Percentiles rank a stretch among this genome's conserved stretches.
Evolutionary conservation across 1,139 yeast genomes (phyloP).

Genomic region (Scheffersomyces stambukii): DNA sequence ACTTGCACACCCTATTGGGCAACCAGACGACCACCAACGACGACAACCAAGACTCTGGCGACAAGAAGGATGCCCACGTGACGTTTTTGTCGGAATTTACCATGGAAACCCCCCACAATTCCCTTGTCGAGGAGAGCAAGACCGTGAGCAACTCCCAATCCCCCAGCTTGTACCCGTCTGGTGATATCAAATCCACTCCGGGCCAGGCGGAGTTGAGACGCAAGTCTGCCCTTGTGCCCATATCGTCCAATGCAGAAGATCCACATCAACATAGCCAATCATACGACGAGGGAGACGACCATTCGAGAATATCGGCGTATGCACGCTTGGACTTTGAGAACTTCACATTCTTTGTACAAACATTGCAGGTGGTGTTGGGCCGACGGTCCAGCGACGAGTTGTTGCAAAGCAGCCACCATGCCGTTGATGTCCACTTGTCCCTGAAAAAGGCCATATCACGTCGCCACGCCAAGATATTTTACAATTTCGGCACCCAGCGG

Average conservation of each 20-base stretch:
- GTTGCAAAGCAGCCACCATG: constrained; percentile 44
- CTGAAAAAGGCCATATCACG: constrained; percentile 88
- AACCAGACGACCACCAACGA: constrained; percentile 1
- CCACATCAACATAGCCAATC: constrained; percentile 2
- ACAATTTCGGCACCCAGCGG: constrained; percentile 90
- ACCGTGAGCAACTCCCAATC: constrained; percentile 17
- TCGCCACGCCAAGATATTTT: constrained; percentile 89
- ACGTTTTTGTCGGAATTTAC: constrained; percentile 3
- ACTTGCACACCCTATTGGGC: constrained; percentile 17
- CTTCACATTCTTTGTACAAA: constrained; percentile 91
- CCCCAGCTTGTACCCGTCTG: constrained; percentile 11
- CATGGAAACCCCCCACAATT: constrained; percentile 1
- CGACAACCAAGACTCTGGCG: not conserved
- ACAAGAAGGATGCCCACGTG: constrained; percentile 1
- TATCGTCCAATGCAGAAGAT: no score
- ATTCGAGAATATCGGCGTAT: constrained; percentile 76
- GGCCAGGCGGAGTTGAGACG: no score
- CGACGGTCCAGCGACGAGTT: constrained; percentile 75
- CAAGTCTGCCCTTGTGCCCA: no score
- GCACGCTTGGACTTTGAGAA: constrained; percentile 91
- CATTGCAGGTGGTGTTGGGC: constrained; percentile 89
- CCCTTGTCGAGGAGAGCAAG: constrained; percentile 8
- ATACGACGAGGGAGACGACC: constrained; percentile 14
- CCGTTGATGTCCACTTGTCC: constrained; percentile 89
- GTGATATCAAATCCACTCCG: no score